Base-by-base conservation (phyloP, 306 rosid species). In the Canavalia gladiata region DNA sequence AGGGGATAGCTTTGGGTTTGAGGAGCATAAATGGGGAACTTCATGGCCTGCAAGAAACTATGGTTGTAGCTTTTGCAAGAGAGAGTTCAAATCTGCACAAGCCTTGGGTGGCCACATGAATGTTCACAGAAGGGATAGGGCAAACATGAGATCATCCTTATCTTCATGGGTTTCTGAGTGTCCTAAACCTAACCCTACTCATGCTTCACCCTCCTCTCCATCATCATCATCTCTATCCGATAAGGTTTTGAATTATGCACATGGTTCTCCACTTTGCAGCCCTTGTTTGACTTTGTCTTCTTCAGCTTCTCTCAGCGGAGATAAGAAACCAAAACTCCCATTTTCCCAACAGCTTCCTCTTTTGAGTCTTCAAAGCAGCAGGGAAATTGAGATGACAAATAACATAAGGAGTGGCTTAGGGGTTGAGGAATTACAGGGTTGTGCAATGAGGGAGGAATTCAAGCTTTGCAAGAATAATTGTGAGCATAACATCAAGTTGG, bases 91-190 rank as follows among this genome's bases (percentile, higher is more conserved):
- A 56, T 94, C 97, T 33, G 97, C 98, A 75, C 97, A 92, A 84
- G 97, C 94, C 45, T 86, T 92, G 74, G 97, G 97, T 39, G 97
- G 97, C 29, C 97, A 91, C 50, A 94, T 94, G 98, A 94, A 94
- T 86, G 94, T 94, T 73, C 98, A 94, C 54, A 89, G 97, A 69
- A 89, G 92, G 84, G 98, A 94, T 81, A 90, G 96, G 81, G 97
- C 96, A 50, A 90, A 90, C 78, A 67, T 92, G 77, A 87, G 90
- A 74, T 88, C 90, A 67, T 72, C 88, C 35, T 69, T 87, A 41
- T 83, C 91, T 54, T 77, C 86, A 6, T 80, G 83, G 87, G 60
- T 76, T 68, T 57, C 89, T 57, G 86, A 87, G 12, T 76, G 72
- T 84, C 81, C 82, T 83, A 83, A 83, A 71, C 81, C 79, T 58